Evolutionary conservation across 2,329 filamentous ascomycete species (phyloP), one percentile per base, ranked within the genome.

Genomic region (Torrubiellomyces zombiae): DNA sequence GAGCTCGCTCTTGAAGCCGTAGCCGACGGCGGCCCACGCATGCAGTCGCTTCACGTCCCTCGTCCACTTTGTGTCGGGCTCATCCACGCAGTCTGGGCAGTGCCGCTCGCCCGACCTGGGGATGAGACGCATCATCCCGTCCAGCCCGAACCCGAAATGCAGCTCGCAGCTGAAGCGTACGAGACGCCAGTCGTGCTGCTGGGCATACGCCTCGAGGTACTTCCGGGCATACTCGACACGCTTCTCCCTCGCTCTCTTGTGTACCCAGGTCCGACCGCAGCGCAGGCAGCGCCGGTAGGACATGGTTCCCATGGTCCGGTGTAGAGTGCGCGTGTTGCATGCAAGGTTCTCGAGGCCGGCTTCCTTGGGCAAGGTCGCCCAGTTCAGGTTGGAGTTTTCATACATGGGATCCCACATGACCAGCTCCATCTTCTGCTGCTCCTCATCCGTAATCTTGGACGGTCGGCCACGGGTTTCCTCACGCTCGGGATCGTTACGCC

Each of bases 71-170:
- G 35, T 32, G 9, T 42, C 43, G 7, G 39, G 30, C n/a, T 13
- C 21, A 23, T 26, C 25, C 15, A 19, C 29, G 28, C 49, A 52
- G 3, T 9, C 15, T 3, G 44, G 33, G 16, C 48, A 52, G 20
- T 40, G 36, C 20, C 34, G 38, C 37, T 52, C 48, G n/a, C 49
- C 49, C 8, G 43, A 28, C 15, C 45, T 31, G 8, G 49, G 49
- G 6, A 50, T 28, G 9, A 52, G 30, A 3, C 49, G 41, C 38
- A 52, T 41, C 28, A 37, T 41, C 21, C 49, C 49, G 24, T 52
- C 47, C 9, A 49, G 42, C 9, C 48, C 49, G 30, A 52, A 50
- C 3, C 45, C 49, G 33, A 52, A 52, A 29, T 52, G 49, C 23
- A 52, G 35, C 34, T 52, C 49, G 9, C 40, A 38, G 28, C 47